Base-by-base conservation (phyloP, 495 filamentous ascomycete species). In the Durotheca rogersii region DNA sequence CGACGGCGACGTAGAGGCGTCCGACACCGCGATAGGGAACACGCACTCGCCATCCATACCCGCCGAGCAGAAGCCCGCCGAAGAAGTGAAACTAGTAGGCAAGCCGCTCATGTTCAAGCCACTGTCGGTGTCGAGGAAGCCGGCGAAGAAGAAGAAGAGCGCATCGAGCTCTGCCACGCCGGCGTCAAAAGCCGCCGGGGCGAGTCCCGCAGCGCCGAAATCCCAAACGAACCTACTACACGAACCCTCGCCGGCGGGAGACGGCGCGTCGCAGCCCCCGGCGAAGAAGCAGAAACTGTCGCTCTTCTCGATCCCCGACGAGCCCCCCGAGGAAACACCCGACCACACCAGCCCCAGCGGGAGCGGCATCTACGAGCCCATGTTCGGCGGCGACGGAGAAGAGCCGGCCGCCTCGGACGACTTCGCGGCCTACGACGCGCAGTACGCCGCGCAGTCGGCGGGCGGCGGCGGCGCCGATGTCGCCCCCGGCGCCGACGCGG, bases 101-200 rank as follows among this genome's bases (percentile, higher is more conserved):
- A 91, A 89, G 53, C 77, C 88, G 15, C 81, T 87, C 60, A 90
- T 89, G 81, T 95, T 96, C 68, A 89, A 85, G 64, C 90, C 90
- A 1, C 66, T 95, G 17, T 94, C 89, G 2, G 89, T 95, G 6
- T 78, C 79, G 14, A 73, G 86, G 32, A 86, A 84, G 36, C 75
- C 76, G n/a, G 68, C 74, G 48, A 89, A 88, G 73, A 89, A 87
- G 48, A 89, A 88, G 73, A 89, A 87, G 69, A 83, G 77, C 61
- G 46, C 62, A 27, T 34, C 55, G 3, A 61, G 62, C 19, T 23
- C 47, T 14, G 46, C 19, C 2, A 12, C 43, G 18, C 25, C 60
- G 10, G 40, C 52, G 27, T 19, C 47, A 27, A 51, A 65, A 20
- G 20, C 43, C 17, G 20, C 40, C 3, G 31, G 21, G 16, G 45